Conservation (phyloP, 2,329 filamentous ascomycete genomes). For the Neonectria ditissima region DNA sequence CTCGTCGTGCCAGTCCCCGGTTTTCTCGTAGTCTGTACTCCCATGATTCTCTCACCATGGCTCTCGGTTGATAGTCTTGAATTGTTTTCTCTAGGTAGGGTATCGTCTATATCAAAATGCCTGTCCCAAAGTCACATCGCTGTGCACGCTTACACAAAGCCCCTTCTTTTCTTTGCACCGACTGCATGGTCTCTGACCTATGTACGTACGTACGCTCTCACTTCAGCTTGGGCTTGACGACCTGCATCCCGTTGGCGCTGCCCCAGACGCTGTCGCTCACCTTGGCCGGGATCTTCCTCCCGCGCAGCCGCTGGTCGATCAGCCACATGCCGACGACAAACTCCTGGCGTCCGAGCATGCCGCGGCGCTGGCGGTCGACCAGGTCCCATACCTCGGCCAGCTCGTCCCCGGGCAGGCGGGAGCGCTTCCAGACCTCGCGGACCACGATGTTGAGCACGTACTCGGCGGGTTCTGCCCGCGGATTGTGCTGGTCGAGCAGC, state of each 20-base stretch:
- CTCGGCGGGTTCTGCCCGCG: slow-evolving; percentile 52
- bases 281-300: slow-evolving; percentile 78
- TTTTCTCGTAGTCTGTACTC: background rate
- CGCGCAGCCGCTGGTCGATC: slow-evolving; percentile 83
- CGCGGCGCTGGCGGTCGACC: slow-evolving; percentile 69
- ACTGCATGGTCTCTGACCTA: slow-evolving; percentile 16
- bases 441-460: slow-evolving; percentile 76
- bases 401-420: slow-evolving; percentile 74
- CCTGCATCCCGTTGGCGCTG: slow-evolving; percentile 67
- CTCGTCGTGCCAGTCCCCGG: background rate
- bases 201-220: too few species aligned
- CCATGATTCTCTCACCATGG: background rate
- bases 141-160: background rate
- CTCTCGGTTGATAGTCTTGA: background rate
- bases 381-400: slow-evolving; percentile 83
- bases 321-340: slow-evolving; percentile 89
- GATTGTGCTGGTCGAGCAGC: slow-evolving; percentile 50
- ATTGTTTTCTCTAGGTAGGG: slow-evolving; percentile 38
- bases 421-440: slow-evolving; percentile 80
- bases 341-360: slow-evolving; percentile 73
- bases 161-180: background rate
- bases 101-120: slow-evolving; percentile 42
- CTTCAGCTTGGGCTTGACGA: slow-evolving; percentile 49
- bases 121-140: slow-evolving; percentile 17
- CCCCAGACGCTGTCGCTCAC: slow-evolving; percentile 82